Evolutionary conservation across 139 green algal species (phyloP).

Genomic region (Pleodorina starrii): DNA sequence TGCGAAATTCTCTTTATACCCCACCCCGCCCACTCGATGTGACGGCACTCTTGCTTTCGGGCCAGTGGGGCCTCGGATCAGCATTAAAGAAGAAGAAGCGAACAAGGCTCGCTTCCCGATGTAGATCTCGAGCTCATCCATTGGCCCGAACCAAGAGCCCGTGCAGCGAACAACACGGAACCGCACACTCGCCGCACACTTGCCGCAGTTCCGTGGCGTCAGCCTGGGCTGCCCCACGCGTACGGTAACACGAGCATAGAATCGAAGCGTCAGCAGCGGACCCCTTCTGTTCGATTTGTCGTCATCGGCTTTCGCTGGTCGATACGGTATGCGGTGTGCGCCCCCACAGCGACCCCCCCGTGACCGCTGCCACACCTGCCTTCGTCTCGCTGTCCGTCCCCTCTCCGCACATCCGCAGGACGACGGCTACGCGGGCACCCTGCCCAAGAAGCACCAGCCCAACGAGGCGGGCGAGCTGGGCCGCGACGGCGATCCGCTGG

Average conservation of each 20-base stretch:
- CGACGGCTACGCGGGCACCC: conserved; percentile 70
- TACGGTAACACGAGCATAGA: neutral
- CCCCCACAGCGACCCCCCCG: too few species aligned
- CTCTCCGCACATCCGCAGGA: conserved; percentile 38
- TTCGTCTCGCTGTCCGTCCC: neutral
- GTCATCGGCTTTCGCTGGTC: neutral
- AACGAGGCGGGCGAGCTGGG: conserved; percentile 68
- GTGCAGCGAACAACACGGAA: too few species aligned
- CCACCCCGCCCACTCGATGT: too few species aligned
- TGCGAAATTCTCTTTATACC: too few species aligned
- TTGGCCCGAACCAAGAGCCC: too few species aligned
- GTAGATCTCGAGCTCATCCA: too few species aligned
- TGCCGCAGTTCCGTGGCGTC: too few species aligned
- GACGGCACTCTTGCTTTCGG: too few species aligned
- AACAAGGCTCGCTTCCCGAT: too few species aligned
- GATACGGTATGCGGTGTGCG: neutral
- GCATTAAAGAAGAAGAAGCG: too few species aligned
- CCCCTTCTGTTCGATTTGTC: neutral
- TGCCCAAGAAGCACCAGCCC: conserved; percentile 48
- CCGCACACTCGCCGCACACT: too few species aligned
- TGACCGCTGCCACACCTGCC: neutral
- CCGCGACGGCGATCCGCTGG: conserved; percentile 48
- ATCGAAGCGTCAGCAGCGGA: neutral
- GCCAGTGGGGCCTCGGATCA: too few species aligned
- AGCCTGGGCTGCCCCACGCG: neutral